phyloP scores from a whole-genome alignment of 2,329 filamentous ascomycete genomes.

The Monosporascus sp. region DNA sequence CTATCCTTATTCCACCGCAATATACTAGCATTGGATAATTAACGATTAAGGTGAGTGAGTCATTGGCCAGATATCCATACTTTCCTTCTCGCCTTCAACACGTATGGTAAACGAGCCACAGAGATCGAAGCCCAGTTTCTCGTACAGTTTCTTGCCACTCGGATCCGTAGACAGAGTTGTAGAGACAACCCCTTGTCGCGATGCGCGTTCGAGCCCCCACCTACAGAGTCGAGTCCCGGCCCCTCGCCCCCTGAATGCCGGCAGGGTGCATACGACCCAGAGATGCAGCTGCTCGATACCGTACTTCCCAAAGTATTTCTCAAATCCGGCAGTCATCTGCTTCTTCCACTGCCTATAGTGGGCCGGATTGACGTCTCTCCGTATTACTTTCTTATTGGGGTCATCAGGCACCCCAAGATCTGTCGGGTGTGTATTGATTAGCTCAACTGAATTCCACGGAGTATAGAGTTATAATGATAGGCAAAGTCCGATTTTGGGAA shows the following conservation, averaged over 20 bases:
- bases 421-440: not conserved
- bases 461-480: not conserved
- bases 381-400: slow-evolving; percentile 1
- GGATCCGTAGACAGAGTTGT: slow-evolving; percentile 7
- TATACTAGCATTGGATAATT: no score
- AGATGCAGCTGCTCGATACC: slow-evolving; percentile 6
- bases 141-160: slow-evolving; percentile 6
- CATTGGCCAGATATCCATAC: slow-evolving; percentile 7
- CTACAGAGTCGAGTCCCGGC: slow-evolving; percentile 8
- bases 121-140: slow-evolving; percentile 3
- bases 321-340: slow-evolving; percentile 3
- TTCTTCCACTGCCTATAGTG: slow-evolving; percentile 8
- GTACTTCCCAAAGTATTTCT: slow-evolving; percentile 5
- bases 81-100: slow-evolving; percentile 4
- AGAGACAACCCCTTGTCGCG: not conserved
- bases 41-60: not conserved
- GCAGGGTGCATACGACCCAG: slow-evolving; percentile 8
- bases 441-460: not conserved
- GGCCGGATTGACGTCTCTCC: slow-evolving; percentile 5
- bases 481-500: not conserved
- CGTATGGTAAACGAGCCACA: slow-evolving; percentile 6
- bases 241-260: slow-evolving; percentile 7
- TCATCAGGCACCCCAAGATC: slow-evolving; percentile 10
- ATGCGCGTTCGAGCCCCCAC: slow-evolving; percentile 8
- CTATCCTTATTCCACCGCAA: no score